These are phyloP conservation scores for Auriscalpium microsporum DNA, from an alignment of 768 basidiomycete species.

Conservation along the genomic window DNA sequence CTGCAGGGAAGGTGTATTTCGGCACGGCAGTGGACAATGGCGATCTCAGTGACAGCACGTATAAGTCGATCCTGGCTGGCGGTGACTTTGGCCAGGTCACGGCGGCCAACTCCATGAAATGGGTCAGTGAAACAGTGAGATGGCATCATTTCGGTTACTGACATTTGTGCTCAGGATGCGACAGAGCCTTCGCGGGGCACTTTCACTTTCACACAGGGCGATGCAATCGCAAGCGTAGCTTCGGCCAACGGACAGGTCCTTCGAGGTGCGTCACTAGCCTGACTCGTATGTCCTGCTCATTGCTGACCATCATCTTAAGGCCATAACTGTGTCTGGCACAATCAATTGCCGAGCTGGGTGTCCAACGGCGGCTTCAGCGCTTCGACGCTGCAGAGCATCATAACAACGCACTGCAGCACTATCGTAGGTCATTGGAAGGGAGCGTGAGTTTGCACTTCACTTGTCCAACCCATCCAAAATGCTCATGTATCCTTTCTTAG, in stretches of 20 bases:
- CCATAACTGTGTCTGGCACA: constrained; percentile 39
- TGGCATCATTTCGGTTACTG: neutral
- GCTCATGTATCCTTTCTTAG: neutral
- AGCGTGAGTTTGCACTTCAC: constrained; percentile 18
- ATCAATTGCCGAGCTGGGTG: constrained; percentile 34
- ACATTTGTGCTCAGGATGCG: constrained; percentile 30
- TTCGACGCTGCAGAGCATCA: constrained; percentile 23
- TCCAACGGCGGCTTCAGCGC: constrained; percentile 22
- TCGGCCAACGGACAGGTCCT: constrained; percentile 39
- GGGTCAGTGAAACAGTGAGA: constrained; percentile 19
- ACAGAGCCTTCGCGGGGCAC: constrained; percentile 41
- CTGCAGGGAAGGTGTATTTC: constrained; percentile 37
- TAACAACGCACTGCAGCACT: constrained; percentile 28
- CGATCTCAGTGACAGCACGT: constrained; percentile 32
- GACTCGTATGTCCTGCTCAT: neutral
- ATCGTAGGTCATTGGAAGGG: constrained; percentile 32
- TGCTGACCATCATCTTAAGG: constrained; percentile 5
- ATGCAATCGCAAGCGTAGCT: constrained; percentile 37
- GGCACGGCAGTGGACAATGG: constrained; percentile 40
- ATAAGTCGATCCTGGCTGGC: constrained; percentile 29
- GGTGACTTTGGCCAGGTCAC: constrained; percentile 37
- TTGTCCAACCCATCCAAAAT: neutral
- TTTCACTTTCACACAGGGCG: constrained; percentile 40
- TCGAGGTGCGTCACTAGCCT: constrained; percentile 25
- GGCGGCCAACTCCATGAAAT: constrained; percentile 39